Conservation (phyloP, 768 basidiomycete genomes). For the Boletus speciosus region DNA sequence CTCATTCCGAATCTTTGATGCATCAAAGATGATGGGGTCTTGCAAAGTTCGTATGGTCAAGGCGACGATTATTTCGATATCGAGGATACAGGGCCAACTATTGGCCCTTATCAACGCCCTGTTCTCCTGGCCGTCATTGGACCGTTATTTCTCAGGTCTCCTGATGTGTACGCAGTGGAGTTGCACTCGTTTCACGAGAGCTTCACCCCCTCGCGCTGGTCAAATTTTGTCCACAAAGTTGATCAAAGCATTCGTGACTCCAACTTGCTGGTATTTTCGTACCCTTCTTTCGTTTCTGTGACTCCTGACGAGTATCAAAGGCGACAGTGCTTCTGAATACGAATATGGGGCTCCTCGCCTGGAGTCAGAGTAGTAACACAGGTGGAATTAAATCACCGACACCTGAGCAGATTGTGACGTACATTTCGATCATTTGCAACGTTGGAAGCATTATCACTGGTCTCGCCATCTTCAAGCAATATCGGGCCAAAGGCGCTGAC, state of each 20-base stretch:
- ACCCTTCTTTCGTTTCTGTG: neutral
- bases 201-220: slow-evolving; percentile 28
- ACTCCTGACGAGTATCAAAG: slow-evolving; percentile 7
- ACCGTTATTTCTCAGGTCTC: slow-evolving; percentile 24
- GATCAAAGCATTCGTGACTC: slow-evolving; percentile 33
- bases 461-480: slow-evolving; percentile 32
- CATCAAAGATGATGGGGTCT: slow-evolving; percentile 23
- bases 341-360: slow-evolving; percentile 24
- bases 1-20: neutral
- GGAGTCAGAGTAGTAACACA: slow-evolving; percentile 4
- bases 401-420: slow-evolving; percentile 23
- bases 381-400: slow-evolving; percentile 9
- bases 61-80: slow-evolving; percentile 32
- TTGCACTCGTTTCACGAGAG: slow-evolving; percentile 26
- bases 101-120: slow-evolving; percentile 20
- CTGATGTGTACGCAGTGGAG: slow-evolving; percentile 29
- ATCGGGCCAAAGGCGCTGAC: slow-evolving; percentile 31
- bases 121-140: slow-evolving; percentile 16
- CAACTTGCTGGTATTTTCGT: slow-evolving; percentile 24
- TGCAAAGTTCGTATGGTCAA: slow-evolving; percentile 31
- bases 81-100: slow-evolving; percentile 11
- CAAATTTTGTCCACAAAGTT: slow-evolving; percentile 28
- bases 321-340: slow-evolving; percentile 30
- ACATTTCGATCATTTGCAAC: slow-evolving; percentile 28
- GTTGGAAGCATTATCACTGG: slow-evolving; percentile 30